phyloP scores from a whole-genome alignment of 768 basidiomycete genomes.

The Fomitopsis serialis region DNA sequence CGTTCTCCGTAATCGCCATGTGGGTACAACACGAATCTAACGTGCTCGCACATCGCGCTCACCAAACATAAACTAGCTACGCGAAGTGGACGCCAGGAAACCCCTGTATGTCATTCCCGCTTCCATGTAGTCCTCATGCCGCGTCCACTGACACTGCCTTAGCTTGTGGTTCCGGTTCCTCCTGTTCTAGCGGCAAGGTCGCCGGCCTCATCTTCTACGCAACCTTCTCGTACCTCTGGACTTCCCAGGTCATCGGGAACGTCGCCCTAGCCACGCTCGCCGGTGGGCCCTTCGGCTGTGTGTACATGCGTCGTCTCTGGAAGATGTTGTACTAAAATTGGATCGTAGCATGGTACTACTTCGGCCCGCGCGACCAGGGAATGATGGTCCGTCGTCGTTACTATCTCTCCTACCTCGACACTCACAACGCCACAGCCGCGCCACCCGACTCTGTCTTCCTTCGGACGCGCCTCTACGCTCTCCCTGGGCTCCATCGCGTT shows the following conservation, averaged over 20 bases:
- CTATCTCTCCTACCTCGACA: too few relatives aligned
- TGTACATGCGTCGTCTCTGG: conserved; percentile 2
- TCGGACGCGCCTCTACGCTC: conserved; percentile 69
- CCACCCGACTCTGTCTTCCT: conserved; percentile 64
- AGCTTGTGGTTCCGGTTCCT: conserved; percentile 46
- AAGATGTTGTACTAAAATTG: conserved; percentile 17
- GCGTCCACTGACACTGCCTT: neutral
- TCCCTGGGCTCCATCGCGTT: conserved; percentile 85
- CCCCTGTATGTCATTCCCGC: conserved; percentile 40
- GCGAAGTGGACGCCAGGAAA: conserved; percentile 76
- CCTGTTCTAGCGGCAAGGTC: conserved; percentile 71
- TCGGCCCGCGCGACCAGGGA: conserved; percentile 63
- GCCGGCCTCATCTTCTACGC: conserved; percentile 74
- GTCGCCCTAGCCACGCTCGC: conserved; percentile 76
- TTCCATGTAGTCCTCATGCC: neutral
- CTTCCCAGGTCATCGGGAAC: conserved; percentile 76
- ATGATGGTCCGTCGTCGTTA: conserved; percentile 43
- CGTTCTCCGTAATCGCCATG: conserved; percentile 74
- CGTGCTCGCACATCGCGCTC: neutral
- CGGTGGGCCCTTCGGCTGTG: conserved; percentile 67
- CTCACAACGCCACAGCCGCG: conserved; percentile 40
- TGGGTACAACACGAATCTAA: conserved; percentile 23
- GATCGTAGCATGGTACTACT: conserved; percentile 61
- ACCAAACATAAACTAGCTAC: too few relatives aligned
- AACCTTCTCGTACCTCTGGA: conserved; percentile 84